Percentiles rank a stretch among this genome's conserved stretches.
Conservation (phyloP, 257 asterid species). For the Solanum okadae region DNA sequence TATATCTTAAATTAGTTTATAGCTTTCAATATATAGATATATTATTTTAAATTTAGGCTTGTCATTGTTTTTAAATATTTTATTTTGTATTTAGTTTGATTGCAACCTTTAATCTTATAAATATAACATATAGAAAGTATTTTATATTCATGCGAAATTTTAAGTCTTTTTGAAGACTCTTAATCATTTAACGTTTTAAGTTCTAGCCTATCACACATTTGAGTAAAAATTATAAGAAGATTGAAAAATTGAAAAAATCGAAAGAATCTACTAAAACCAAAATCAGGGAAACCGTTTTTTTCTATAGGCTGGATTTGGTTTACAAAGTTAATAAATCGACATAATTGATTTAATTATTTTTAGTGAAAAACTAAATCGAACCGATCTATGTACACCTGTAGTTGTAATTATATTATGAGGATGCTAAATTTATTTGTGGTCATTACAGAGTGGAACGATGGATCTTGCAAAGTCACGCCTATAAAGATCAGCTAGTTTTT, state of each 20-base stretch:
- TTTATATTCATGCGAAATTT: background rate
- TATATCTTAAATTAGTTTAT: no score
- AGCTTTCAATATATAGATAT: no score
- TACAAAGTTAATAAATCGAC: no score
- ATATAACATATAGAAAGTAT: background rate
- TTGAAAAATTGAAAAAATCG: no score
- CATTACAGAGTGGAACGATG: slow-evolving; percentile 38
- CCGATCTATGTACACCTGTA: fast-evolving
- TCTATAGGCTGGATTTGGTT: no score
- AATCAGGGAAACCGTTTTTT: no score
- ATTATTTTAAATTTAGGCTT: no score
- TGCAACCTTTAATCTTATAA: background rate
- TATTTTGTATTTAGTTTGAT: background rate
- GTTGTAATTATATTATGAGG: background rate
- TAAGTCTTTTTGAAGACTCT: background rate
- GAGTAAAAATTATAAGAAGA: no score
- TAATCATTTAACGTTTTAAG: background rate
- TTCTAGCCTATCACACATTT: no score
- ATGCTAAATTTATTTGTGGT: background rate
- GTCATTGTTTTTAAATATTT: no score
- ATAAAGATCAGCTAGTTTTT: slow-evolving; percentile 16
- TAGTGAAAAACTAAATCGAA: no score
- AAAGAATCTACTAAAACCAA: background rate
- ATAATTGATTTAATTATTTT: no score
- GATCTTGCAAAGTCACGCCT: slow-evolving; percentile 51